Percentiles rank a stretch among this genome's conserved stretches.
Evolutionary conservation across 768 basidiomycete species (phyloP).

Genomic region (Lactifluus pinguis): DNA sequence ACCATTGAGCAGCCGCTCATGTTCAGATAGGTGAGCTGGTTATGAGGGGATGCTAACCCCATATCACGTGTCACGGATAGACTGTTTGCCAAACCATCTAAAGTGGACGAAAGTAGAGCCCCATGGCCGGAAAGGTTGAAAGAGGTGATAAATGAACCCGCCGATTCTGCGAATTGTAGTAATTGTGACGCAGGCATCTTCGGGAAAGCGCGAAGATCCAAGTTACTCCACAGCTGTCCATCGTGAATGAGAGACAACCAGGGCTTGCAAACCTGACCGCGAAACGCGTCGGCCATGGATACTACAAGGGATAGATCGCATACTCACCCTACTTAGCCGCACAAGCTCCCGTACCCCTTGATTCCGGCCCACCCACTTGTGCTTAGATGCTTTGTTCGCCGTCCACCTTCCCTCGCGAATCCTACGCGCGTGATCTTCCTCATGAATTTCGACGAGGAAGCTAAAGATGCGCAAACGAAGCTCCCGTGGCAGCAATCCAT

Average conservation of each 20-base stretch:
- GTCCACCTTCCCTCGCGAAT: constrained; percentile 48
- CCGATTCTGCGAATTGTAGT: constrained; percentile 40
- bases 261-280: constrained; percentile 56
- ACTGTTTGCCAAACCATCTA: constrained; percentile 45
- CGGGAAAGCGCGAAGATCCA: constrained; percentile 59
- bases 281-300: constrained; percentile 2
- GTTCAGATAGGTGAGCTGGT: constrained; percentile 62
- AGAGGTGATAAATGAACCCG: constrained; percentile 54
- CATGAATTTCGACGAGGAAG: constrained; percentile 47
- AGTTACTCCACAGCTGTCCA: constrained; percentile 73
- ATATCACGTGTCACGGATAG: constrained; percentile 38
- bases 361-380: constrained; percentile 68
- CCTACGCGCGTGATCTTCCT: constrained; percentile 44
- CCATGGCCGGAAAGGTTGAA: constrained; percentile 59
- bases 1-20: constrained; percentile 64
- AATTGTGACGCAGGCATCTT: constrained; percentile 43
- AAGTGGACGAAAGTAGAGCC: constrained; percentile 37
- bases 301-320: constrained; percentile 1
- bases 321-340: constrained; percentile 66
- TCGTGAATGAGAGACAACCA: constrained; percentile 76
- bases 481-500: constrained; percentile 63
- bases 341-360: constrained; percentile 71
- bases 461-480: constrained; percentile 52
- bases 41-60: constrained; percentile 36
- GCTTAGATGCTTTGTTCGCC: constrained; percentile 47